A percentile compares a stretch with the other conserved stretches of the same genome.
These are phyloP conservation scores for Endocladia muricata DNA, from an alignment of 31 red algal species.

Conservation along the genomic window DNA sequence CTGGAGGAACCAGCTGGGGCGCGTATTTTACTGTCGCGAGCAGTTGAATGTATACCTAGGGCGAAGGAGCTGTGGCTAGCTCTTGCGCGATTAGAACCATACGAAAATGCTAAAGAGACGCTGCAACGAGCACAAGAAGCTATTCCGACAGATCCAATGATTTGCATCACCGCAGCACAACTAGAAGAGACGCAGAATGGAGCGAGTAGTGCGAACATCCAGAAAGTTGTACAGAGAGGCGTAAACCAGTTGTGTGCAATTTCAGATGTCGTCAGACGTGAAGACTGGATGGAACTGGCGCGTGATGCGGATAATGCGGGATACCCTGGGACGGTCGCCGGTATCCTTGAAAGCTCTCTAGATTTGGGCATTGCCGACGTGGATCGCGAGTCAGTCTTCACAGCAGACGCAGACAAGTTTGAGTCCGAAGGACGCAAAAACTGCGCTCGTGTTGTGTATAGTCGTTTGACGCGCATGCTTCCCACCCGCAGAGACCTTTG, in stretches of 20 bases:
- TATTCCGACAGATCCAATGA: slow-evolving; percentile 27
- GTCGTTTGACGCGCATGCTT: slow-evolving; percentile 18
- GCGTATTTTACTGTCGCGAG: slow-evolving; percentile 34
- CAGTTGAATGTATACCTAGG: slow-evolving; percentile 72
- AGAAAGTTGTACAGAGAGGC: slow-evolving; percentile 26
- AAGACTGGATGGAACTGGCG: slow-evolving; percentile 52
- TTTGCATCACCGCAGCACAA: slow-evolving; percentile 73
- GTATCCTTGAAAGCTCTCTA: slow-evolving; percentile 28
- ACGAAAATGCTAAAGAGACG: slow-evolving; percentile 50
- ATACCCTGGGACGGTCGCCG: slow-evolving; percentile 30
- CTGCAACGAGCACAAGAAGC: slow-evolving; percentile 57
- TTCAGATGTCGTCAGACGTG: slow-evolving; percentile 16
- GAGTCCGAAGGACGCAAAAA: slow-evolving; percentile 25
- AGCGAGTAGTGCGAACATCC: slow-evolving; percentile 14
- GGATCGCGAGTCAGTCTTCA: slow-evolving; percentile 26
- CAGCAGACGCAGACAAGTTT: slow-evolving; percentile 45
- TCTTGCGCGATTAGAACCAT: slow-evolving; percentile 51
- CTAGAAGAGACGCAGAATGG: slow-evolving; percentile 68
- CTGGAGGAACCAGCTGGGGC: slow-evolving; percentile 57
- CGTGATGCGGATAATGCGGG: slow-evolving; percentile 35
- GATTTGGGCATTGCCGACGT: slow-evolving; percentile 38
- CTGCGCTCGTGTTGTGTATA: slow-evolving; percentile 57
- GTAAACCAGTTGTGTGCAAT: slow-evolving; percentile 14
- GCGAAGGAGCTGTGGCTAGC: slow-evolving; percentile 78
- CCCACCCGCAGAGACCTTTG: slow-evolving; percentile 39